Base-by-base conservation (phyloP, 1,284 basidiomycete species). In the Puccinia novopanici region DNA sequence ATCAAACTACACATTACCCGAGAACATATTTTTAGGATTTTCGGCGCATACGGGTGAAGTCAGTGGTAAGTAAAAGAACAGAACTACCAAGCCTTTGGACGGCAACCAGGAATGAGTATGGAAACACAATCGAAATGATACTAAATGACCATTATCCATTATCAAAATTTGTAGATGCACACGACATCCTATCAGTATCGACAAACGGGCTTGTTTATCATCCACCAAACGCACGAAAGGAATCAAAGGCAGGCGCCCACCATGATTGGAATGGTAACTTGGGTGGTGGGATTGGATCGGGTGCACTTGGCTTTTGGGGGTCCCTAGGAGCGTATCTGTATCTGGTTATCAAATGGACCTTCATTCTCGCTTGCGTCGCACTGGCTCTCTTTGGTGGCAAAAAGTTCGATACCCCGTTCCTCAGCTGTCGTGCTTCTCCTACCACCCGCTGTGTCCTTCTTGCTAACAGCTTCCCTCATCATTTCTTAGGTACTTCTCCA, bases 41-140 rank as follows among this genome's bases (percentile, higher is more conserved):
- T 90, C 92, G 8, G 94, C 96, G 2, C 89, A 93, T 86, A 99
- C 96, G 0, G 96, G 96, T 52, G 94, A 98, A 83, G 93, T 98
- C 3, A 83, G 82, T 59, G 86, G 83, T 84, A 24, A 73, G 83
- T 67, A 0, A 4, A 55, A 30, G 42, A 72, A 17, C 27, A 8
- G n/a, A 63, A 12, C 10, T 8, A 90, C 89, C 70, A 92, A 63
- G 1, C 5, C 37, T 63, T 57, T 30, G 15, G 52, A 22, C 8
- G 94, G 61, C 19, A 22, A 42, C 13, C 19, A 42, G 15, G 34
- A 50, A 50, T 48, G 12, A 54, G 19, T 30, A 27, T 19, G 22
- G 61, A 4, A 70, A 52, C 50, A 34, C n/a, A 70, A 30, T 50
- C 45, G 30, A 67, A 12, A 30, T 12, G 45, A 45, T 42, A 9